Evolutionary conservation across 805 yeast genomes (phyloP), one percentile per base, ranked within the genome.

Genomic region (Candida mattraensis): DNA sequence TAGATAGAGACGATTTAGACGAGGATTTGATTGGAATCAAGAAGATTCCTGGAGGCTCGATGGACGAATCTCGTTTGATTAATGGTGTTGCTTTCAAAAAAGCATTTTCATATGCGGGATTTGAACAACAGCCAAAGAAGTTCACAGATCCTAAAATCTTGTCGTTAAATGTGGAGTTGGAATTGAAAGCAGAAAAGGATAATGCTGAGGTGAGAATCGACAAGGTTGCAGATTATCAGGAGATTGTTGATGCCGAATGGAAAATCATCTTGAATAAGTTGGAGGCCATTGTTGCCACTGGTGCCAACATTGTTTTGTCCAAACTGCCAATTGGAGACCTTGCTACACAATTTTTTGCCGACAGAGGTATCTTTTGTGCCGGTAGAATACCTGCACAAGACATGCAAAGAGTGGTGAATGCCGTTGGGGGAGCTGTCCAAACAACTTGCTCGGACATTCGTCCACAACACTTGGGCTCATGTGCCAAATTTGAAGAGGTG

Each of bases 191-290:
- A 1, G 99, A 93, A 68, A 91, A 88, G 69, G 99, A 93, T 63
- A 93, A 93, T 59, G 99, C 99, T 7, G 99, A 93, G 70, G 98
- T 93, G 21, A 78, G 99, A 50, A 93, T 93, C 33, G 94, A 87
- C 54, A 83, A 88, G 60, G 97, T 93, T 37, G 75, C 78, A 40
- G 97, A 91, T 53, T 93, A 93, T 65, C 99, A 93, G 69, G 87
- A 83, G 21, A 83, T 93, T 39, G 99, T 93, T 13, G 98, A 93
- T 64, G 99, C 99, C n/a, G 99, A 93, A 65, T 93, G 99, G 98
- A 78, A 86, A 60, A 84, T 93, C 48, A 93, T 93, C 48, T 72
- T 85, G 53, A 76, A 83, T 57, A 93, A 93, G 66, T 74, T 93
- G 49, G 83, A 86, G 54, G 82, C 87, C 34, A 83, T 93, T 47